Conservation (phyloP, 108 stramenopile genomes). For the Cyclostephanos tholiformis region DNA sequence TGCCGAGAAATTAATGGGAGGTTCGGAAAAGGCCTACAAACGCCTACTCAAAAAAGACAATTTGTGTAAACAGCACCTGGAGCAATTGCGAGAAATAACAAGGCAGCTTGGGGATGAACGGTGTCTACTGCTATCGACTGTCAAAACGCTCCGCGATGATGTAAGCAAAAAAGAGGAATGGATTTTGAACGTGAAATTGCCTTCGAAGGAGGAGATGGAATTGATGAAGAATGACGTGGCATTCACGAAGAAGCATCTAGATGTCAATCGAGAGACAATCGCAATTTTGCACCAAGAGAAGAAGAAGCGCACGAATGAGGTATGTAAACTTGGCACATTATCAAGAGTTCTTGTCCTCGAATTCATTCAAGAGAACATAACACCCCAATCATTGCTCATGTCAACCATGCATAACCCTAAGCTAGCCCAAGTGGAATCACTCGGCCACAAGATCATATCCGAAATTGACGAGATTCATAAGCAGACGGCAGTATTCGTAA, state of each 20-base stretch:
- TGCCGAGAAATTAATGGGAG: constrained; percentile 13
- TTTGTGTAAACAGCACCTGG: constrained; percentile 7
- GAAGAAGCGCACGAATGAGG: constrained; percentile 28
- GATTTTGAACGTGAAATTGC: constrained; percentile 11
- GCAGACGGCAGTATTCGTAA: constrained; percentile 8
- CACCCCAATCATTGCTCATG: neutral
- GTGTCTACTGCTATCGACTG: neutral
- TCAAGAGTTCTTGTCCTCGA: neutral
- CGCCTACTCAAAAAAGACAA: constrained; percentile 12
- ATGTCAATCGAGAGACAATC: constrained; percentile 27
- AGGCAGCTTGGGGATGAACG: constrained; percentile 23
- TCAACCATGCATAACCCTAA: neutral
- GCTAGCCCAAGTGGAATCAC: constrained; percentile 25
- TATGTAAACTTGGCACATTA: neutral
- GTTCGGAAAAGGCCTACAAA: constrained; percentile 1
- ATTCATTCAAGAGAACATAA: neutral
- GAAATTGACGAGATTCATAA: constrained; percentile 21
- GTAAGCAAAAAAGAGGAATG: constrained; percentile 9
- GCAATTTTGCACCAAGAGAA: constrained; percentile 26
- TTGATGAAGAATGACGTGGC: constrained; percentile 29
- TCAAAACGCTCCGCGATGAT: constrained; percentile 23
- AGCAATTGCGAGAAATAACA: constrained; percentile 11
- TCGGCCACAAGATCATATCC: constrained; percentile 13
- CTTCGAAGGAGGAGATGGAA: constrained; percentile 32
- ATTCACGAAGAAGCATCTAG: constrained; percentile 27